Conservation (phyloP, 495 filamentous ascomycete species). For the Ramalina intermedia region DNA sequence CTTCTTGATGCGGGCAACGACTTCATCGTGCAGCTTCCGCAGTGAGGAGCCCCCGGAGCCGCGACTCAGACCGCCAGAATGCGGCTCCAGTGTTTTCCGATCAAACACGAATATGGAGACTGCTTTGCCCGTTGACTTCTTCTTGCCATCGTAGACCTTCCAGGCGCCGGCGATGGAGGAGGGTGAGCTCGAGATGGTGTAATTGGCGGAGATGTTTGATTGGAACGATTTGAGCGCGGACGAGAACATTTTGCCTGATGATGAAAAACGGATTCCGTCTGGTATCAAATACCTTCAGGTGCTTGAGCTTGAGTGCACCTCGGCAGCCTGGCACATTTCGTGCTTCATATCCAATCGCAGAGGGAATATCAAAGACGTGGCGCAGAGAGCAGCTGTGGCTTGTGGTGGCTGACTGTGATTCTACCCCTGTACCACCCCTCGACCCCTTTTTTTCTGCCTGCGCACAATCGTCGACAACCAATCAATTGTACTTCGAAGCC, state of each 20-base stretch:
- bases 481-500: too few species aligned
- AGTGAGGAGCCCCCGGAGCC: conserved; percentile 49
- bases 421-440: too few species aligned
- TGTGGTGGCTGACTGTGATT: too few species aligned
- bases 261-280: too few species aligned
- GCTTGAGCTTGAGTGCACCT: not conserved
- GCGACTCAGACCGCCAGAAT: conserved; percentile 41
- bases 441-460: too few species aligned
- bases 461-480: too few species aligned
- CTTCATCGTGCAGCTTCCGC: conserved; percentile 73
- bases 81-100: conserved; percentile 62
- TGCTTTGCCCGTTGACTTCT: conserved; percentile 75
- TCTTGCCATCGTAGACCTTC: conserved; percentile 96
- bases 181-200: conserved; percentile 56
- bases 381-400: too few species aligned
- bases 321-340: too few species aligned
- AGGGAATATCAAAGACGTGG: too few species aligned
- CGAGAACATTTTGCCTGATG: conserved; percentile 65
- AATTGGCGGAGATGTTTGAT: conserved; percentile 83
- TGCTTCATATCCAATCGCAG: too few species aligned
- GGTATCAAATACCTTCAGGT: not conserved
- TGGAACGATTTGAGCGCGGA: conserved; percentile 83
- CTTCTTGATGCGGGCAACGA: conserved; percentile 76
- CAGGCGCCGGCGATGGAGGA: conserved; percentile 72
- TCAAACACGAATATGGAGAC: conserved; percentile 95